Evolutionary conservation across 805 yeast genomes (phyloP).

Genomic region (Wickerhamiella slavikovae): DNA sequence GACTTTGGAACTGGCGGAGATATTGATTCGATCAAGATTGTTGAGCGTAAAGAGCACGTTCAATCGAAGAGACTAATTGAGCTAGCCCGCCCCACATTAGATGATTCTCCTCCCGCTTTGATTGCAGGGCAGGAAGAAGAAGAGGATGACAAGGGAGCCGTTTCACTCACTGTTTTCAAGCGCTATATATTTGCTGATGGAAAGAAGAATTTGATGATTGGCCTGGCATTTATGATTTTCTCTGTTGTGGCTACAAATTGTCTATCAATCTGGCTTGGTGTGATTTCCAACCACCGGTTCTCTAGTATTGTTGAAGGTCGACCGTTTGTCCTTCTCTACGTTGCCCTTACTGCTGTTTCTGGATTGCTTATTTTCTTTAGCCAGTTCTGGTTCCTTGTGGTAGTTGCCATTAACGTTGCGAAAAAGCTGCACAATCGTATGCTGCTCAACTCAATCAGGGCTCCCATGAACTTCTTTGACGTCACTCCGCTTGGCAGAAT

Average conservation of each 20-base stretch:
- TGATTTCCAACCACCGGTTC: conserved; percentile 9
- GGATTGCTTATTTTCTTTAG: conserved; percentile 12
- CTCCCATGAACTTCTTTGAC: conserved; percentile 63
- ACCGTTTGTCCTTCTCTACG: conserved; percentile 58
- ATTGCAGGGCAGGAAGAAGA: conserved; percentile 15
- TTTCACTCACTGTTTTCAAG: conserved; percentile 9
- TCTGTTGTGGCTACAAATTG: conserved; percentile 10
- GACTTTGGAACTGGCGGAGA: conserved; percentile 50
- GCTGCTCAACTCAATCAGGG: conserved; percentile 31
- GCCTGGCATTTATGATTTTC: conserved; percentile 28
- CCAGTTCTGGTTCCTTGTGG: conserved; percentile 36
- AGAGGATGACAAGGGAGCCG: conserved; percentile 10
- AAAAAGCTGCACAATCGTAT: conserved; percentile 32
- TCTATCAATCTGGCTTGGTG: conserved; percentile 10
- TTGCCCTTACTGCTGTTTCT: conserved; percentile 36
- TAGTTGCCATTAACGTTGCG: conserved; percentile 15
- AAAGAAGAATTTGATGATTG: conserved; percentile 17
- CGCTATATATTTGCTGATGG: conserved; percentile 13
- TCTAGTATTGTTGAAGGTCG: conserved; percentile 7
- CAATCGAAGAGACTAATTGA: conserved; percentile 2
- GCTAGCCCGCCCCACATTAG: conserved; percentile 4
- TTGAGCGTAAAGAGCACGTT: conserved; percentile 47
- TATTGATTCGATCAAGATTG: conserved; percentile 56
- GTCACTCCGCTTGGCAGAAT: conserved; percentile 67
- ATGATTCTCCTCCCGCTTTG: conserved; percentile 2